Conservation (phyloP, 1,139 yeast genomes). For the Ogataea hybrid region DNA sequence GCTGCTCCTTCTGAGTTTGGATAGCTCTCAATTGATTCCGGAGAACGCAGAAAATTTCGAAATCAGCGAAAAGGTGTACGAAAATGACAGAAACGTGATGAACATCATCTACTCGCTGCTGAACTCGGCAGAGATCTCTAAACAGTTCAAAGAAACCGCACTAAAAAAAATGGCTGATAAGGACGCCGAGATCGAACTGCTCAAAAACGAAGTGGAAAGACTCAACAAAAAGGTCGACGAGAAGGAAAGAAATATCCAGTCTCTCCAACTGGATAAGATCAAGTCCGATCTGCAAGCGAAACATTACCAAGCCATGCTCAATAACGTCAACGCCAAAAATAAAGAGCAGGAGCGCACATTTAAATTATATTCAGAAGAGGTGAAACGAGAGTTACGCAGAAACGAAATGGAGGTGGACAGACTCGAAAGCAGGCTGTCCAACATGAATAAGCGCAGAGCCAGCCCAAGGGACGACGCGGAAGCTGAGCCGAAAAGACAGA, state of each 20-base stretch:
- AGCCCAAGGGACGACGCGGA: constrained; percentile 2
- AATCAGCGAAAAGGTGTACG: constrained; percentile 16
- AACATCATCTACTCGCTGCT: constrained; percentile 23
- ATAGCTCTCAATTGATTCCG: constrained; percentile 9
- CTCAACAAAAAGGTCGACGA: constrained; percentile 7
- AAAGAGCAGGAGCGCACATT: constrained; percentile 18
- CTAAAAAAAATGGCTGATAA: constrained; percentile 16
- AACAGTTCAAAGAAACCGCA: constrained; percentile 17
- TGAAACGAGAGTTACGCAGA: constrained; percentile 20
- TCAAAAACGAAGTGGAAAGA: constrained; percentile 9
- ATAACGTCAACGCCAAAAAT: constrained; percentile 10
- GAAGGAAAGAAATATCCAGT: constrained; percentile 16
- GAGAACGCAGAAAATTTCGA: constrained; percentile 11
- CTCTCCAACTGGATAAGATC: constrained; percentile 18
- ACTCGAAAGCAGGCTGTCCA: constrained; percentile 13
- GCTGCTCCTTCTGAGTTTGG: constrained; percentile 13
- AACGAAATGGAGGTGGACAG: constrained; percentile 19
- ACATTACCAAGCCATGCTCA: constrained; percentile 12
- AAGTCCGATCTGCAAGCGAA: constrained; percentile 14
- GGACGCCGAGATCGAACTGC: constrained; percentile 13
- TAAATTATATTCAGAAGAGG: constrained; percentile 18
- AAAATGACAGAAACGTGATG: constrained; percentile 23
- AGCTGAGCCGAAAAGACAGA: constrained; percentile 8
- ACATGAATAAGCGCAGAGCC: constrained; percentile 8
- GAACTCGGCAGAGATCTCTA: constrained; percentile 18